Conservation (phyloP, 306 rosid species). For the Comarum palustre region DNA sequence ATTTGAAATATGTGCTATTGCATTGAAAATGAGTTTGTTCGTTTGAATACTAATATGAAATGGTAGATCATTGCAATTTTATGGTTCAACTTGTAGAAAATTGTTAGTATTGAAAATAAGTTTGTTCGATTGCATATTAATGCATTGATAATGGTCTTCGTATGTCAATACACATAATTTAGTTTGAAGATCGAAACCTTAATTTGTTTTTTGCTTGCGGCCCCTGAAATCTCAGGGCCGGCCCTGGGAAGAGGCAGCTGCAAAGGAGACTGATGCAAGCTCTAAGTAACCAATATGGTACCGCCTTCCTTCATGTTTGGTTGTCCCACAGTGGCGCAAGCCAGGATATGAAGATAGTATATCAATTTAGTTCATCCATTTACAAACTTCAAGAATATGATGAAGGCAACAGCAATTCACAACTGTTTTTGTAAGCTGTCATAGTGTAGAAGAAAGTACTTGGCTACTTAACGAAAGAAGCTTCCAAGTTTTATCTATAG, state of each 20-base stretch:
- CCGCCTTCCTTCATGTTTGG: slow-evolving; percentile 7
- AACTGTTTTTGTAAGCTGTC: neutral
- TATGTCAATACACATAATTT: too few relatives aligned
- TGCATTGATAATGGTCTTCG: too few relatives aligned
- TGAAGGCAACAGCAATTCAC: neutral
- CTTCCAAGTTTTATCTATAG: neutral
- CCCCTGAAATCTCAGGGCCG: too few relatives aligned
- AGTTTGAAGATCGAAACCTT: too few relatives aligned
- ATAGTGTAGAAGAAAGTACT: neutral
- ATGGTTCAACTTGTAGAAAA: too few relatives aligned
- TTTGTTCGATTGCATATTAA: too few relatives aligned
- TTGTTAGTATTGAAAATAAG: too few relatives aligned
- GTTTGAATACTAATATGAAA: too few relatives aligned
- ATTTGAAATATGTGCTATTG: neutral
- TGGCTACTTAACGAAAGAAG: neutral
- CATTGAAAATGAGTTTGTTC: too few relatives aligned
- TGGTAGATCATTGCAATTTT: too few relatives aligned
- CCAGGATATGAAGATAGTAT: neutral
- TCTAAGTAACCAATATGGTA: slow-evolving; percentile 32
- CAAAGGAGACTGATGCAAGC: slow-evolving; percentile 46
- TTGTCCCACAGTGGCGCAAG: neutral
- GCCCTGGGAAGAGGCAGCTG: slow-evolving; percentile 57
- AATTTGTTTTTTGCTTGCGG: too few relatives aligned
- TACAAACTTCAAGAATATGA: neutral
- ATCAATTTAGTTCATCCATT: slow-evolving; percentile 4